phyloP scores from a whole-genome alignment of 768 basidiomycete genomes.

The Asterophora lycoperdoides region DNA sequence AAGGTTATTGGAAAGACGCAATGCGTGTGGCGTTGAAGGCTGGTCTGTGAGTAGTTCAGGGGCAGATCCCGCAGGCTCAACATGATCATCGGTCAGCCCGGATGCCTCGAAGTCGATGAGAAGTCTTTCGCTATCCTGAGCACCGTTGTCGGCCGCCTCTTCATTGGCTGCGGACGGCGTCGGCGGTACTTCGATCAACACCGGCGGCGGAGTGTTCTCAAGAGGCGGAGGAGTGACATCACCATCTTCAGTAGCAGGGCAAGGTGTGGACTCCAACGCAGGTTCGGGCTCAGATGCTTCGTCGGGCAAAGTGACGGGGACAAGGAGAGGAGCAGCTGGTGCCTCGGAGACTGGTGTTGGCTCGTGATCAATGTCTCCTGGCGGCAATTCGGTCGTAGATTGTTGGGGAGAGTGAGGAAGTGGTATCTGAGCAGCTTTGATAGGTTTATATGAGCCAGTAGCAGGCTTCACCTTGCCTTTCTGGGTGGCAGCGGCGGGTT shows the following conservation, averaged over 20 bases:
- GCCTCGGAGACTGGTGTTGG: neutral
- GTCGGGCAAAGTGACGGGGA: neutral
- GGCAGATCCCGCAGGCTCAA: neutral
- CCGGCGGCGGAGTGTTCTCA: too few relatives aligned
- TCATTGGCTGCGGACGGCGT: too few relatives aligned
- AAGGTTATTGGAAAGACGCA: neutral
- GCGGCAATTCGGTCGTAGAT: neutral
- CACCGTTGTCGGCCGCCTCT: too few relatives aligned
- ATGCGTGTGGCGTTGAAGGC: slow-evolving; percentile 7
- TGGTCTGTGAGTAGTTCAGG: neutral
- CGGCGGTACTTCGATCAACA: too few relatives aligned
- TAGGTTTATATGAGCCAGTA: slow-evolving; percentile 14
- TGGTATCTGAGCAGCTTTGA: slow-evolving; percentile 30
- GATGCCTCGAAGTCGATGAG: too few relatives aligned
- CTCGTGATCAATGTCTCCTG: neutral
- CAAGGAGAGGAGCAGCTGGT: neutral
- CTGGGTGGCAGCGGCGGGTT: neutral
- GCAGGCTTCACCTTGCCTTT: slow-evolving; percentile 5
- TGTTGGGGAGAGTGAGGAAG: slow-evolving; percentile 34
- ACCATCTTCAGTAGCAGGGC: neutral
- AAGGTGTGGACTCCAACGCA: neutral
- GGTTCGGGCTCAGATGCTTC: neutral
- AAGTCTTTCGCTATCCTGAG: too few relatives aligned
- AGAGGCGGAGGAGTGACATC: neutral
- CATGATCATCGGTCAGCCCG: neutral